phyloP scores from a whole-genome alignment of 805 yeast genomes.

The Saccharomycopsis sp. region DNA sequence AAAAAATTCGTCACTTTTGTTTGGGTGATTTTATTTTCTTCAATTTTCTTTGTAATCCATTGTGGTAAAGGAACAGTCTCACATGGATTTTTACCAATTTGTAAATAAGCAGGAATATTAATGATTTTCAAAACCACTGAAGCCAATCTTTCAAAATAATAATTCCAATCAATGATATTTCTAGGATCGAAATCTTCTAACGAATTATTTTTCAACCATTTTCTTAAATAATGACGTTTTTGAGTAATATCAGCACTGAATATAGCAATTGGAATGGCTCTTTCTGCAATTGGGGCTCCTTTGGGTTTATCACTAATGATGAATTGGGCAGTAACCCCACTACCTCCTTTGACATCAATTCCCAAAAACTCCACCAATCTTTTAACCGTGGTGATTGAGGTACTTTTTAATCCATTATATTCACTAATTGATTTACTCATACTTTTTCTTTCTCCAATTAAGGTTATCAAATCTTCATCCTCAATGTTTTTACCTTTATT shows the following conservation, averaged over 20 bases:
- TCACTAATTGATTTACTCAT: conserved; percentile 90
- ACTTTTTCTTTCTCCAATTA: conserved; percentile 91
- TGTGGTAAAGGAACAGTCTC: conserved; percentile 92
- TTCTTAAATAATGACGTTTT: conserved; percentile 63
- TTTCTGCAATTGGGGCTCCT: conserved; percentile 85
- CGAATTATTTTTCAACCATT: conserved; percentile 79
- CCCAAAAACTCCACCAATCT: conserved; percentile 93
- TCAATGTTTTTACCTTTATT: conserved; percentile 79
- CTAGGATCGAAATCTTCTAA: conserved; percentile 80
- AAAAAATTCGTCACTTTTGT: conserved; percentile 52
- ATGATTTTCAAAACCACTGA: conserved; percentile 92
- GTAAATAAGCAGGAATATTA: conserved; percentile 95
- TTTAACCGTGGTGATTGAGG: conserved; percentile 91
- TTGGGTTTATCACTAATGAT: conserved; percentile 77
- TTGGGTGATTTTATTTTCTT: conserved; percentile 57
- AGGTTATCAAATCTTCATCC: conserved; percentile 86
- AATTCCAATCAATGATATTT: conserved; percentile 84
- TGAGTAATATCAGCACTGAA: conserved; percentile 72
- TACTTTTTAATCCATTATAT: conserved; percentile 83
- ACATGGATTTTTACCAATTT: conserved; percentile 80
- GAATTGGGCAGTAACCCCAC: conserved; percentile 91
- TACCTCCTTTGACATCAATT: conserved; percentile 91
- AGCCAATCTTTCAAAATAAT: conserved; percentile 81
- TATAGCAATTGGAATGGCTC: conserved; percentile 95
- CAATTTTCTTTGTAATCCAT: conserved; percentile 69